These are phyloP conservation scores for Helotiales sp. DNA, from an alignment of 2,329 filamentous ascomycete species.

Conservation along the genomic window DNA sequence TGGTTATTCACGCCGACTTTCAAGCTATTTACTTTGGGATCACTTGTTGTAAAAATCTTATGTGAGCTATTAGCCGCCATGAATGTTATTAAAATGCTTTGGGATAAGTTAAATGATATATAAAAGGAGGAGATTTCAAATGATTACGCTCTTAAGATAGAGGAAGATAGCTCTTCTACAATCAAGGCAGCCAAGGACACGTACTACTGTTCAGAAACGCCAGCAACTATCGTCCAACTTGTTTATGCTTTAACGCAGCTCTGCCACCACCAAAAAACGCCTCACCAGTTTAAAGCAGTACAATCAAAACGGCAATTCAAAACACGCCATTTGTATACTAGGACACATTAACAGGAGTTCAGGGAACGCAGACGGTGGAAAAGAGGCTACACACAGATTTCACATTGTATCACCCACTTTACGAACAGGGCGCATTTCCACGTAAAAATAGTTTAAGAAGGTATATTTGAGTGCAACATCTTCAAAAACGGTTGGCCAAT, in stretches of 20 bases:
- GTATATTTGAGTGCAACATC: not conserved
- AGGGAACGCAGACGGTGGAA: too few relatives aligned
- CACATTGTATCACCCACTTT: too few relatives aligned
- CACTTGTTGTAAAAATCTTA: constrained; percentile 22
- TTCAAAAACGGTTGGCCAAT: not conserved
- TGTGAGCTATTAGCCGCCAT: not conserved
- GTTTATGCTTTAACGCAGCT: too few relatives aligned
- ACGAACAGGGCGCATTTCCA: too few relatives aligned
- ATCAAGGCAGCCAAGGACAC: constrained; percentile 29
- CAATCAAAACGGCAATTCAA: not conserved
- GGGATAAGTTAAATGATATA: not conserved
- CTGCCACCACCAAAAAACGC: too few relatives aligned
- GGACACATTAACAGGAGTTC: too few relatives aligned
- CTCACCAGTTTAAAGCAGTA: too few relatives aligned
- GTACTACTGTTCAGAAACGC: constrained; percentile 10
- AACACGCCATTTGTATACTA: not conserved
- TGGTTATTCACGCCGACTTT: constrained; percentile 31
- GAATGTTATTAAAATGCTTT: not conserved
- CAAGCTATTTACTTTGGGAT: constrained; percentile 33
- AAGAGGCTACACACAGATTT: too few relatives aligned
- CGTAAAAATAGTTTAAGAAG: too few relatives aligned
- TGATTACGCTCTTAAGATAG: not conserved
- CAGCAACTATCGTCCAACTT: constrained; percentile 26
- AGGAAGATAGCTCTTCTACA: constrained; percentile 12
- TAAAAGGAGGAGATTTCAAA: constrained; percentile 3